These are phyloP conservation scores for Kitagawia praeruptora DNA, from an alignment of 129 eudicot species.

Conservation along the genomic window DNA sequence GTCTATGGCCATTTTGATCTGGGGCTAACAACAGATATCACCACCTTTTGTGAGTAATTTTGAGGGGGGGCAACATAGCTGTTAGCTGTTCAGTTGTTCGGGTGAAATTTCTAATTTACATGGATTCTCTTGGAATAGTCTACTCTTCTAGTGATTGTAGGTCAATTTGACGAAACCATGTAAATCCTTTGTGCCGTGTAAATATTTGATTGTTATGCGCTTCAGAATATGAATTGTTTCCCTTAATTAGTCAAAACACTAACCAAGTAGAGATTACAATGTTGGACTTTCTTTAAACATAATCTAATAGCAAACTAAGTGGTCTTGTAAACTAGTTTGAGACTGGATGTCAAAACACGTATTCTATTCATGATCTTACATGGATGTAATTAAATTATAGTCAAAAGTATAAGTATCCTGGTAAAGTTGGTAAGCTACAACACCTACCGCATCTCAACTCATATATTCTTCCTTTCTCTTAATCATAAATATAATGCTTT, in stretches of 20 bases:
- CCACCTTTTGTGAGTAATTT: background rate
- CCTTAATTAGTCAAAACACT: background rate
- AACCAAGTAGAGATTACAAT: background rate
- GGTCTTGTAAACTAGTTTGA: background rate
- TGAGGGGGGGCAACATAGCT: too few relatives aligned
- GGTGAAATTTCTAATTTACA: background rate
- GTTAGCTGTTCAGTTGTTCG: background rate
- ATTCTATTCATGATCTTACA: background rate
- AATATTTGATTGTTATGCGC: background rate
- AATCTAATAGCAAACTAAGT: background rate
- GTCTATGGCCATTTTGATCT: too few relatives aligned
- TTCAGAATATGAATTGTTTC: background rate
- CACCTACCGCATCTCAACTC: background rate
- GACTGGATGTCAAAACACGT: background rate
- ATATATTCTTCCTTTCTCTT: background rate
- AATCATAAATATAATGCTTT: background rate
- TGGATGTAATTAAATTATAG: background rate
- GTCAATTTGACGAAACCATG: background rate
- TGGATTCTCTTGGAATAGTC: background rate
- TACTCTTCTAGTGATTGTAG: background rate
- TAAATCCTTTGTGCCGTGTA: background rate
- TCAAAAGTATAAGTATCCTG: background rate
- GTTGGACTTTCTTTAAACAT: background rate
- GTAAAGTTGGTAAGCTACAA: background rate
- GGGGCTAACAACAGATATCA: too few relatives aligned